Evolutionary conservation across 1,284 basidiomycete species (phyloP).

Genomic region (Fomitopsis betulina): DNA sequence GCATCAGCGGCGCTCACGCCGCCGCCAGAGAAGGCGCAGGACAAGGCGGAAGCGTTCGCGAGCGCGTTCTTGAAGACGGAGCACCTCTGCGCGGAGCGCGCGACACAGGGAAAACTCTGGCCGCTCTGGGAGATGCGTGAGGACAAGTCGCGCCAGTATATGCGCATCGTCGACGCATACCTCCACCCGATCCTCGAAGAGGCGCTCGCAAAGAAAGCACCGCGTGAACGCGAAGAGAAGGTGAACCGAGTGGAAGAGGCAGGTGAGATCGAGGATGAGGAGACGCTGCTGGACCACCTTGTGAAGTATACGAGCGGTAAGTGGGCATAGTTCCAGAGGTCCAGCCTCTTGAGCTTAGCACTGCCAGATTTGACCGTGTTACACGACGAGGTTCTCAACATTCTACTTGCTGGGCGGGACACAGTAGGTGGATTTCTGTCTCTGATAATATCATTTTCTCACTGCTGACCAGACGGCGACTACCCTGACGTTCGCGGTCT

Average conservation of each 20-base stretch:
- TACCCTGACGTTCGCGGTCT: slow-evolving; percentile 34
- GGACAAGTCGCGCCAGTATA: slow-evolving; percentile 27
- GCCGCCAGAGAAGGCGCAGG: neutral
- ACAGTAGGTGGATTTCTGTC: slow-evolving; percentile 23
- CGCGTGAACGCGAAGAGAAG: slow-evolving; percentile 10
- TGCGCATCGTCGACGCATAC: slow-evolving; percentile 29
- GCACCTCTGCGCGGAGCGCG: slow-evolving; percentile 24
- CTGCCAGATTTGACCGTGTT: slow-evolving; percentile 15
- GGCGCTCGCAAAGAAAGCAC: slow-evolving; percentile 27
- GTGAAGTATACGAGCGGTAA: slow-evolving; percentile 25
- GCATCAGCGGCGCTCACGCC: slow-evolving; percentile 9
- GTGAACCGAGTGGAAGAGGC: slow-evolving; percentile 9
- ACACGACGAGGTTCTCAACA: slow-evolving; percentile 34
- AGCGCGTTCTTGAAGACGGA: slow-evolving; percentile 36
- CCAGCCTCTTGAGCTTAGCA: neutral
- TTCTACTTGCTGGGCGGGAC: slow-evolving; percentile 34
- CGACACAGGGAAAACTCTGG: slow-evolving; percentile 29
- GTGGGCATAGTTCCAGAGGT: neutral
- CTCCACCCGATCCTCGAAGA: slow-evolving; percentile 38
- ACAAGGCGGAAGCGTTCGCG: slow-evolving; percentile 29
- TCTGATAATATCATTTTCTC: neutral
- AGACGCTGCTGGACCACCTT: slow-evolving; percentile 34
- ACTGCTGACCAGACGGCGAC: slow-evolving; percentile 23
- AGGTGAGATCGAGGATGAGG: slow-evolving; percentile 18
- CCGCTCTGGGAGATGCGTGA: slow-evolving; percentile 28